A percentile compares a stretch with the other conserved stretches of the same genome.
phyloP scores from a whole-genome alignment of 2,329 filamentous ascomycete genomes.

The Hirsutella minnesotensis region DNA sequence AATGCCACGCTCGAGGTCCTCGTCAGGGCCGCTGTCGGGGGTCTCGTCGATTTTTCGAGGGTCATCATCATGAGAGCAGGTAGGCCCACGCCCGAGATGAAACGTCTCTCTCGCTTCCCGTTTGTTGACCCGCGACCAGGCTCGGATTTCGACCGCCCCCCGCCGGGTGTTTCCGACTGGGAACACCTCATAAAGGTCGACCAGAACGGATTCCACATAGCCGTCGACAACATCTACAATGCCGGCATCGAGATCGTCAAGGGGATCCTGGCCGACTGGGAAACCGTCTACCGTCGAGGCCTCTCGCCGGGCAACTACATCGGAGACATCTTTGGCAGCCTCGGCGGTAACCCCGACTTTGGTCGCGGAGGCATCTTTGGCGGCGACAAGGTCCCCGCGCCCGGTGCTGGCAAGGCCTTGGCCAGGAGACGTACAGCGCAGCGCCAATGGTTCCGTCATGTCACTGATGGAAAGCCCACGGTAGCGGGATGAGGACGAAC shows the following conservation, averaged over 20 bases:
- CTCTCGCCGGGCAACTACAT: slow-evolving; percentile 52
- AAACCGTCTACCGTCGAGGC: slow-evolving; percentile 43
- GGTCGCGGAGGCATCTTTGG: slow-evolving; percentile 38
- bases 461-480: slow-evolving; percentile 11
- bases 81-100: too few relatives aligned
- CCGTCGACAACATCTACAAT: slow-evolving; percentile 53
- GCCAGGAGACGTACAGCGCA: slow-evolving; percentile 17
- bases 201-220: slow-evolving; percentile 52
- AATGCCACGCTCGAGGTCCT: slow-evolving; percentile 57
- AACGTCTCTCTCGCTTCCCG: too few relatives aligned
- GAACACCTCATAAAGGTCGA: slow-evolving; percentile 48
- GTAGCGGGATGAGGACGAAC: too few relatives aligned
- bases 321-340: slow-evolving; percentile 58
- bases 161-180: slow-evolving; percentile 40
- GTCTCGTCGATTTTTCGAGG: slow-evolving; percentile 51
- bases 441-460: slow-evolving; percentile 12
- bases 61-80: slow-evolving; percentile 56
- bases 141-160: slow-evolving; percentile 61
- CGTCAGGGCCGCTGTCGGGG: slow-evolving; percentile 43
- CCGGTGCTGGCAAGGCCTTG: slow-evolving; percentile 10
- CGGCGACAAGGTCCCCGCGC: slow-evolving; percentile 19
- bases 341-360: slow-evolving; percentile 56
- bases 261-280: slow-evolving; percentile 52
- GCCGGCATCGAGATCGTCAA: slow-evolving; percentile 54
- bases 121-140: slow-evolving; percentile 21